Percentiles rank a stretch among this genome's conserved stretches.
Conservation (phyloP, 371 early-diverging fungal genomes). For the Mortierella sp. region DNA sequence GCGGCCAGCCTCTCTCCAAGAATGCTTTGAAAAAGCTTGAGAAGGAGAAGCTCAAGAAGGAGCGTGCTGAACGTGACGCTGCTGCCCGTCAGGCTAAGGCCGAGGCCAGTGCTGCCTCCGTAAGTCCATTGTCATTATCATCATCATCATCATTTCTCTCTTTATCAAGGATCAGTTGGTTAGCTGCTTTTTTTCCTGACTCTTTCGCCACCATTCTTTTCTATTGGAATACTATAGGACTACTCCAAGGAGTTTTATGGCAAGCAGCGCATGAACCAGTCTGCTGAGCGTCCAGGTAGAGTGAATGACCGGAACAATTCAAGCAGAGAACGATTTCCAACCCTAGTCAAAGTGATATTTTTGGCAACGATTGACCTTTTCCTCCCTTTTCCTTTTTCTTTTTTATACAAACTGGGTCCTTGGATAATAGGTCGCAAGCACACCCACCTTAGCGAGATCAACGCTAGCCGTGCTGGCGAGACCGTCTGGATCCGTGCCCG, state of each 20-base stretch:
- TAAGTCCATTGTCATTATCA: conserved; percentile 34
- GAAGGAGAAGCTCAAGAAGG: conserved; percentile 86
- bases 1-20: conserved; percentile 92
- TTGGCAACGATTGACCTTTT: neutral
- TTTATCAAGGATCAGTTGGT: neutral
- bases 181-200: neutral
- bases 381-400: neutral
- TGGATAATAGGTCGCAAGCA: conserved; percentile 56
- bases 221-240: conserved; percentile 60
- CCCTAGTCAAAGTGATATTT: neutral
- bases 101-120: conserved; percentile 55
- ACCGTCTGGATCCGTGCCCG: conserved; percentile 88
- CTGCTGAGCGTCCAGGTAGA: conserved; percentile 73
- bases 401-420: neutral
- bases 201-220: conserved; percentile 2
- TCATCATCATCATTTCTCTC: neutral
- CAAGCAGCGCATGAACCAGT: conserved; percentile 88
- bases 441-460: conserved; percentile 67
- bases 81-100: conserved; percentile 88
- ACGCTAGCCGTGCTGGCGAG: conserved; percentile 74
- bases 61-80: conserved; percentile 82
- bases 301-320: conserved; percentile 2
- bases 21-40: conserved; percentile 93
- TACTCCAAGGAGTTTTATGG: conserved; percentile 89
- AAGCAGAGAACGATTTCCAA: neutral